Evolutionary conservation across 768 basidiomycete genomes (phyloP).

Genomic region (Solioccasus polychromus): DNA sequence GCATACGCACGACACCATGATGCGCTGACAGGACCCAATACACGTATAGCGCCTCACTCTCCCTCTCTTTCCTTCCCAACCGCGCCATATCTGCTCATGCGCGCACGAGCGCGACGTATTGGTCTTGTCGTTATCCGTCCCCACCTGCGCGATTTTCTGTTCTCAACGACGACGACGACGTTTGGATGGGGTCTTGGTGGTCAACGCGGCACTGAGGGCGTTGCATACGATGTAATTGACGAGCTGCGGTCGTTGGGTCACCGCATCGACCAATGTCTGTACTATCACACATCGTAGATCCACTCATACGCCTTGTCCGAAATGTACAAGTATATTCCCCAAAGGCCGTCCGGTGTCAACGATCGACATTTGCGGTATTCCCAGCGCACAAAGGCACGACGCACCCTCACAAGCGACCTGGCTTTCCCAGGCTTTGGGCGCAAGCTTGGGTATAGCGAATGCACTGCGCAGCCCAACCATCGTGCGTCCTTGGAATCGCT

Average conservation of each 20-base stretch:
- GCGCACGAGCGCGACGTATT: slow-evolving; percentile 52
- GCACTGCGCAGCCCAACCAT: slow-evolving; percentile 73
- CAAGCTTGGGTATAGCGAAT: slow-evolving; percentile 47
- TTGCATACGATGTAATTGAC: slow-evolving; percentile 56
- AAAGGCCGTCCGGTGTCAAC: slow-evolving; percentile 51
- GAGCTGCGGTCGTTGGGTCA: slow-evolving; percentile 42
- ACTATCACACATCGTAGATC: slow-evolving; percentile 51
- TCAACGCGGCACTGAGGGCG: slow-evolving; percentile 48
- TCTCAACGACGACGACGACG: slow-evolving; percentile 17
- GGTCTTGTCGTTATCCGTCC: slow-evolving; percentile 51
- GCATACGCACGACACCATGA: slow-evolving; percentile 62
- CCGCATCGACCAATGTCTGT: slow-evolving; percentile 39
- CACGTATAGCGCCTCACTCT: slow-evolving; percentile 40
- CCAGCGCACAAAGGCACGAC: no score
- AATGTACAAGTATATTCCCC: slow-evolving; percentile 65
- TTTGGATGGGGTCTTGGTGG: slow-evolving; percentile 30
- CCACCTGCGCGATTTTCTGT: slow-evolving; percentile 37
- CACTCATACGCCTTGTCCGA: slow-evolving; percentile 59
- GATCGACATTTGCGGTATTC: no score
- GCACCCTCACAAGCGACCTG: no score
- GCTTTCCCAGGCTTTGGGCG: slow-evolving; percentile 50
- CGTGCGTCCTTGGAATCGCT: slow-evolving; percentile 56
- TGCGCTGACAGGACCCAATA: slow-evolving; percentile 69
- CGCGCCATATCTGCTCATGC: slow-evolving; percentile 44
- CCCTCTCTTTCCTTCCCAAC: slow-evolving; percentile 46